A percentile compares a stretch with the other conserved stretches of the same genome.
Evolutionary conservation across 202 grass and related monocot species (phyloP).

Genomic region (Saccharum hybrid): DNA sequence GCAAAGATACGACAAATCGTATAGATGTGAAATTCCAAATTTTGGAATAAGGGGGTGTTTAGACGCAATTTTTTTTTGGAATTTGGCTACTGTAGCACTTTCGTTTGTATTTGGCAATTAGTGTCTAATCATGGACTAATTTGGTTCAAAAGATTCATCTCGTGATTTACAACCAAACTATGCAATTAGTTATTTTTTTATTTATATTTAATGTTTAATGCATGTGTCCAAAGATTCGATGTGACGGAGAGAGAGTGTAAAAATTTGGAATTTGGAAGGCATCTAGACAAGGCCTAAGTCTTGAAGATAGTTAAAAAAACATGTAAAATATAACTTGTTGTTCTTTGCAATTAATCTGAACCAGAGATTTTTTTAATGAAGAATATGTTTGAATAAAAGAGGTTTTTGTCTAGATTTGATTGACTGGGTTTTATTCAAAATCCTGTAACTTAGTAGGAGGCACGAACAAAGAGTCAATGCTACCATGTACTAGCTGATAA

Average conservation of each 20-base stretch:
- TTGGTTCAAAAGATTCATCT: too few species aligned
- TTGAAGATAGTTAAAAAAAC: neutral
- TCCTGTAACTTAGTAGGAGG: slow-evolving; percentile 36
- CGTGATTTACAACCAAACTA: too few species aligned
- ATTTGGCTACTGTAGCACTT: too few species aligned
- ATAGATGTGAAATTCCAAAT: slow-evolving; percentile 17
- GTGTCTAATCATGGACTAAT: too few species aligned
- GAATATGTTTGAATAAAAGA: neutral
- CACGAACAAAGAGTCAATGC: slow-evolving; percentile 30
- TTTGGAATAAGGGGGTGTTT: neutral
- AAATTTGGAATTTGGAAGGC: too few species aligned
- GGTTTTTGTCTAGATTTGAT: neutral
- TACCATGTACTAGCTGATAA: neutral
- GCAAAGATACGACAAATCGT: slow-evolving; percentile 21
- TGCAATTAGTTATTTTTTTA: too few species aligned
- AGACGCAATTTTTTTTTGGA: too few species aligned
- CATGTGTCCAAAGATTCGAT: too few species aligned
- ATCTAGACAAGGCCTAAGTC: too few species aligned
- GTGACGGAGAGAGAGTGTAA: too few species aligned
- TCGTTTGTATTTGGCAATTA: too few species aligned
- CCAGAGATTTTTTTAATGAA: neutral
- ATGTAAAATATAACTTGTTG: neutral
- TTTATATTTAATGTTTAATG: too few species aligned
- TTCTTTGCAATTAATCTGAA: neutral
- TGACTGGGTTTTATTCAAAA: neutral